Evolutionary conservation across 129 eudicot species (phyloP), one percentile per base, ranked within the genome.

Genomic region (Mikania micrantha): DNA sequence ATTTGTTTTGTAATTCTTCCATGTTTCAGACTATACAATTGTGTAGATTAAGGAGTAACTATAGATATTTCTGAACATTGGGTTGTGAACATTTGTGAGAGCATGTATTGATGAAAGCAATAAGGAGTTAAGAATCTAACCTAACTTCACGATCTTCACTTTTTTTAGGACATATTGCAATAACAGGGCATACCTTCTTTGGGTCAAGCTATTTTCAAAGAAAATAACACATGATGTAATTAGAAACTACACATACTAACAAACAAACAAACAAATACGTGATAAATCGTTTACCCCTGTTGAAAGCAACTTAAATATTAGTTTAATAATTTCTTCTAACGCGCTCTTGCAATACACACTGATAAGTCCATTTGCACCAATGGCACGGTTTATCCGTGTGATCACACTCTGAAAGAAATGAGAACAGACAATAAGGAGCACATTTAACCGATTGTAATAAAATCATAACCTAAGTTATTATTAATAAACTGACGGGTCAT

Each of bases 301-400:
- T 11, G 74, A 10, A 24, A 90, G 78, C 77, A 85, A 11, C 38
- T 81, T 81, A 74, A 84, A 62, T 11, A 83, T 73, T 19, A 67
- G 74, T 56, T 74, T 77, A 10, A 89, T 86, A 48, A 79, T 74
- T 45, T 74, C 77, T 2, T 58, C 64, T 17, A 87, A 75, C 21
- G 79, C 68, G 12, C 80, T 49, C 73, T 72, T 85, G 80, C 97
- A 90, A 66, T 77, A 79, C 39, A 74, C 74, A 68, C 79, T 83
- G 49, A 71, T 72, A 38, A 85, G 74, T 50, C 92, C 90, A 29
- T 76, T 13, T 60, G 90, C 92, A 40, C 86, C 83, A 63, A 90
- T 90, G 19, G 88, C 97, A 11, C 57, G 69, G 70, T 90, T 90
- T 39, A 90, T 87, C 82, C 72, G 71, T 20, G 82, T 65, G 70